These are phyloP conservation scores for Balamuthia mandrillaris DNA, from an alignment of 208 protist genomes.

Conservation along the genomic window DNA sequence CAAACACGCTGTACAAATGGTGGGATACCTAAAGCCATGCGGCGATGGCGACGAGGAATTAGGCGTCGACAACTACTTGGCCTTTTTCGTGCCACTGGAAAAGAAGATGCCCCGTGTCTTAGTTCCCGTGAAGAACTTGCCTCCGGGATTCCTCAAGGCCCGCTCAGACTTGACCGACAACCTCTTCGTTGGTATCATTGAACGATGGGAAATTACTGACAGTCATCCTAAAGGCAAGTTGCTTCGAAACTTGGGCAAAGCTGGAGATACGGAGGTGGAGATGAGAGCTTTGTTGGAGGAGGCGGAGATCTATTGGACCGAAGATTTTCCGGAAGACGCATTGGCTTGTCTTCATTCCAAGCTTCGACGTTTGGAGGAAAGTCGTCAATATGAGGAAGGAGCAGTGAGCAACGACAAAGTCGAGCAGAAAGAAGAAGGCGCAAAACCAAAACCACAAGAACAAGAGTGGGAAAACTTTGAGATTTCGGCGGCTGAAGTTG, in stretches of 20 bases:
- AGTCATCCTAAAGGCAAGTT: constrained; percentile 40
- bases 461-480: constrained; percentile 49
- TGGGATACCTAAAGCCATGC: constrained; percentile 44
- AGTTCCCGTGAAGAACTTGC: constrained; percentile 24
- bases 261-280: constrained; percentile 76
- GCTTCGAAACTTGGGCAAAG: constrained; percentile 54
- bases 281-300: constrained; percentile 70
- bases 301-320: constrained; percentile 57
- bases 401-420: background rate
- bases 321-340: constrained; percentile 38
- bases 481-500: constrained; percentile 56
- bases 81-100: constrained; percentile 27
- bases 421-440: too few species aligned
- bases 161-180: constrained; percentile 29
- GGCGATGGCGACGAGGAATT: constrained; percentile 31
- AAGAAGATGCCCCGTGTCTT: constrained; percentile 3
- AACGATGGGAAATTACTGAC: constrained; percentile 35
- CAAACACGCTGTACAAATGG: constrained; percentile 43
- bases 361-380: background rate
- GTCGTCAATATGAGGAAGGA: background rate
- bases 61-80: constrained; percentile 46
- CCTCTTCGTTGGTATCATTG: constrained; percentile 36
- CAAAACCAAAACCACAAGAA: background rate
- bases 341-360: constrained; percentile 33
- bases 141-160: background rate